Conservation (phyloP, 495 filamentous ascomycete genomes). For the Lasiosphaeria miniovina region DNA sequence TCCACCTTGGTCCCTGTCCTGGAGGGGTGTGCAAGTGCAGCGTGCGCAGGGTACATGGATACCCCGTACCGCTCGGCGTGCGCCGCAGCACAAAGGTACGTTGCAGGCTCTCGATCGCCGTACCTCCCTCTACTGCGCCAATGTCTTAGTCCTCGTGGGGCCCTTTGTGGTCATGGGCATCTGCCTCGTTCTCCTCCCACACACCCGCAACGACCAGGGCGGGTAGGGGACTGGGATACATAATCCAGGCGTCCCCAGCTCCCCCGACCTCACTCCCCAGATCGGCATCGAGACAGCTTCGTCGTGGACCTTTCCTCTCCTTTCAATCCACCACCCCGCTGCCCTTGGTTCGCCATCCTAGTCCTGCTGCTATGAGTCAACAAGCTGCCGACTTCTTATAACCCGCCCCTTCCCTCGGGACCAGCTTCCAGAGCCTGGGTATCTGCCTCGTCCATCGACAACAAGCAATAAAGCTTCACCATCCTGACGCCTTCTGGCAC, state of each 20-base stretch:
- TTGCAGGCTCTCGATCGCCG: conserved; percentile 7
- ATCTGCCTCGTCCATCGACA: conserved; percentile 1
- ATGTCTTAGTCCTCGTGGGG: conserved; percentile 33
- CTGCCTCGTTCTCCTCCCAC: conserved; percentile 24
- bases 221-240: conserved; percentile 27
- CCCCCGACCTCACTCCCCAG: conserved; percentile 23
- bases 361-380: conserved; percentile 27
- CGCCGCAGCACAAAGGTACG: conserved; percentile 21
- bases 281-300: conserved; percentile 25
- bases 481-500: background rate
- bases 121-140: conserved; percentile 22
- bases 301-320: conserved; percentile 28
- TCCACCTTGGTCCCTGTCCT: conserved; percentile 22
- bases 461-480: background rate
- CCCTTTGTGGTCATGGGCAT: conserved; percentile 38
- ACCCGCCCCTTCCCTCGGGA: conserved; percentile 17
- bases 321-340: conserved; percentile 5
- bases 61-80: conserved; percentile 15
- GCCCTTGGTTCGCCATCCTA: conserved; percentile 10
- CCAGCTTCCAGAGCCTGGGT: conserved; percentile 12
- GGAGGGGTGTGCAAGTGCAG: conserved; percentile 9
- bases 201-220: conserved; percentile 25
- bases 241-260: conserved; percentile 33
- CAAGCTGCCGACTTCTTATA: conserved; percentile 26
- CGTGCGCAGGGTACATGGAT: conserved; percentile 14